Evolutionary conservation across 208 protist genomes (phyloP).

Genomic region (Phytomonas francai): DNA sequence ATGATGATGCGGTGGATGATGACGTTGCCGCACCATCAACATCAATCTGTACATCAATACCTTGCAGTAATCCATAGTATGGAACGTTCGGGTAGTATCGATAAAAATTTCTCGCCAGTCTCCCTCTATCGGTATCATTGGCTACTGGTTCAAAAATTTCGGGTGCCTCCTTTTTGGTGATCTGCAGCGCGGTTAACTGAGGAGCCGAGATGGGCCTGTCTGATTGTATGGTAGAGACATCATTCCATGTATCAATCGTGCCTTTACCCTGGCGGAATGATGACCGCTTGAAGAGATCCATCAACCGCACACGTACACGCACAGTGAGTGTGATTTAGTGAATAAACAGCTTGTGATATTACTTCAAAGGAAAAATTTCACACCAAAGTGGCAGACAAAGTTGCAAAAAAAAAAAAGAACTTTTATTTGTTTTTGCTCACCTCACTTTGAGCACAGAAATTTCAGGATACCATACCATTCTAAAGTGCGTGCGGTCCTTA

Average conservation of each 20-base stretch:
- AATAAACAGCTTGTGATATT: background rate
- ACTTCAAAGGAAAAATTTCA: background rate
- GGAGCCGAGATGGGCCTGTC: background rate
- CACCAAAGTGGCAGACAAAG: background rate
- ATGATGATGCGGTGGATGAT: background rate
- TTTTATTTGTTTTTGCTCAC: too few relatives aligned
- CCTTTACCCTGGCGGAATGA: background rate
- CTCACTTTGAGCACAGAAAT: background rate
- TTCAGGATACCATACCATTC: background rate
- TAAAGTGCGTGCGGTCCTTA: background rate
- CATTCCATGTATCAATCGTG: background rate
- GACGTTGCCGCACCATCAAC: background rate
- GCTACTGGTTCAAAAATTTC: background rate
- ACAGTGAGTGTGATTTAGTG: background rate
- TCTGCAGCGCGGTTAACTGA: background rate
- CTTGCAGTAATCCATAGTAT: conserved; percentile 1
- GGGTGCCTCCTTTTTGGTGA: background rate
- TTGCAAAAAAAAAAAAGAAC: background rate
- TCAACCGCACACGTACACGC: background rate
- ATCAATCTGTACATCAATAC: background rate
- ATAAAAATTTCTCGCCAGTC: background rate
- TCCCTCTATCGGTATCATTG: background rate
- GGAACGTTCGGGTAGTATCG: conserved; percentile 2
- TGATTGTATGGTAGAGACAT: background rate
- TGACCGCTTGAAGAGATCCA: conserved; percentile 1